These are phyloP conservation scores for Elsinoe batatas DNA, from an alignment of 2,329 filamentous ascomycete species.

Conservation along the genomic window DNA sequence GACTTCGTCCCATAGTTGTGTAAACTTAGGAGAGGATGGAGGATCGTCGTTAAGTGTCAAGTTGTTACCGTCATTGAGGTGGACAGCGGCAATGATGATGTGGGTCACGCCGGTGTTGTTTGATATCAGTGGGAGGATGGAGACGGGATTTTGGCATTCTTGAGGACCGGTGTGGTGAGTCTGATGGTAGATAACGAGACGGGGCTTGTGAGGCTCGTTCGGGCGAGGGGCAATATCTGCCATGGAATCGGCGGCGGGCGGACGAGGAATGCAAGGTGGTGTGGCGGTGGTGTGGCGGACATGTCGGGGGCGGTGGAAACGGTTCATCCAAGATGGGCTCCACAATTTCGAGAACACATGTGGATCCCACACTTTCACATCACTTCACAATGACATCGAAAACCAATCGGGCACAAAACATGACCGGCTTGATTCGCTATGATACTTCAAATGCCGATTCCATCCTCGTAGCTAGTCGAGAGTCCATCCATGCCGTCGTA, in stretches of 20 bases:
- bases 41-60: conserved; percentile 73
- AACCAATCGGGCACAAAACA: not conserved
- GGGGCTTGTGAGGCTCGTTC: conserved; percentile 26
- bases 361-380: not conserved
- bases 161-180: conserved; percentile 47
- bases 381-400: not conserved
- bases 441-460: conserved; percentile 1
- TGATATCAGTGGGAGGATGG: conserved; percentile 51
- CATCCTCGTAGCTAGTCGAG: not conserved
- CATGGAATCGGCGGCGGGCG: not conserved
- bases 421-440: not conserved
- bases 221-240: conserved; percentile 16
- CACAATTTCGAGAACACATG: not conserved
- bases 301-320: not conserved
- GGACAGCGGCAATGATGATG: conserved; percentile 76
- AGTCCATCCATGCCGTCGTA: not conserved
- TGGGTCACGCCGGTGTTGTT: conserved; percentile 61
- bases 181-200: conserved; percentile 53
- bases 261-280: not conserved
- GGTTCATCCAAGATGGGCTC: not conserved
- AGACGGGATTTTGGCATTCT: conserved; percentile 41
- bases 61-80: conserved; percentile 58
- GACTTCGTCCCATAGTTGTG: conserved; percentile 70
- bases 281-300: conserved; percentile 2
- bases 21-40: conserved; percentile 55